Percentiles rank a stretch among this genome's conserved stretches.
Conservation (phyloP, 148 eudicot species). For the Vaccinium corymbosum region DNA sequence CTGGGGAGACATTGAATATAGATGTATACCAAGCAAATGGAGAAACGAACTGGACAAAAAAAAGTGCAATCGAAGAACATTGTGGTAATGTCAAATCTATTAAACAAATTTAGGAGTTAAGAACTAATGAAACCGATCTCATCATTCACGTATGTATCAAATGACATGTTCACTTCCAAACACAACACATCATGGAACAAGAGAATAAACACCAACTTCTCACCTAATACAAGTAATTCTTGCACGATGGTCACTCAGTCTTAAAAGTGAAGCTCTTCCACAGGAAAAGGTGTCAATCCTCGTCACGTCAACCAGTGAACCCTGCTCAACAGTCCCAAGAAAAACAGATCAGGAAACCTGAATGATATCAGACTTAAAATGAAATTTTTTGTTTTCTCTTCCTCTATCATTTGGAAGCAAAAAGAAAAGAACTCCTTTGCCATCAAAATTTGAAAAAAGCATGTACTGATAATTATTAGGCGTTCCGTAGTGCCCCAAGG, state of each 20-base stretch:
- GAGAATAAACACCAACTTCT: conserved; percentile 11
- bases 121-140: conserved; percentile 6
- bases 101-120: background rate
- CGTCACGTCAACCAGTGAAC: conserved; percentile 34
- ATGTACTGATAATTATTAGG: background rate
- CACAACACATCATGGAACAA: conserved; percentile 10
- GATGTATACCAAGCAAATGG: background rate
- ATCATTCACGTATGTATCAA: background rate
- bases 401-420: background rate
- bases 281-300: conserved; percentile 30
- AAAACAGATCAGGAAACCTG: background rate
- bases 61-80: background rate
- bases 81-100: background rate
- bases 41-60: background rate
- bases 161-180: background rate
- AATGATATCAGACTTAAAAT: background rate
- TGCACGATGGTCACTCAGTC: conserved; percentile 52
- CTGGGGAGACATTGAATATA: background rate
- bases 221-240: conserved; percentile 81
- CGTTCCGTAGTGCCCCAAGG: too few relatives aligned
- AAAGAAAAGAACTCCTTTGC: background rate
- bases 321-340: conserved; percentile 31
- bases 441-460: background rate
- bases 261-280: conserved; percentile 25
- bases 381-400: background rate